Percentiles rank a stretch among this genome's conserved stretches.
These are phyloP conservation scores for Rhodotorula mucilaginosa DNA, from an alignment of 1,284 basidiomycete genomes.

Conservation along the genomic window DNA sequence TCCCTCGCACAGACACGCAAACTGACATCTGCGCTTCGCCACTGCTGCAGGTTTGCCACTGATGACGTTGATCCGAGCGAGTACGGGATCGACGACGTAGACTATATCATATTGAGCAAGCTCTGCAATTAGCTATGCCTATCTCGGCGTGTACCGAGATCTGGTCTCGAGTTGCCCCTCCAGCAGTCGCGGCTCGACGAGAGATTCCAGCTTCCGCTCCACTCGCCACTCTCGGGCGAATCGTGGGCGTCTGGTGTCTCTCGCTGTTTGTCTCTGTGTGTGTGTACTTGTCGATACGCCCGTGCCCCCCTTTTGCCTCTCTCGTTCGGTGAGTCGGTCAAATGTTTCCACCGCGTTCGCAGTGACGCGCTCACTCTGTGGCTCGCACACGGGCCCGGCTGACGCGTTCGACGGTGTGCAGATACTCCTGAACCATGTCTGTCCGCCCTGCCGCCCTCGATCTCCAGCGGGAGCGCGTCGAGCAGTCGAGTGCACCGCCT, in stretches of 20 bases:
- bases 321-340: neutral
- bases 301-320: neutral
- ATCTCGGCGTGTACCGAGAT: neutral
- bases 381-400: neutral
- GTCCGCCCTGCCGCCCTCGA: neutral
- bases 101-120: conserved; percentile 33
- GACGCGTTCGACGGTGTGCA: neutral
- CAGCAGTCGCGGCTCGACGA: neutral
- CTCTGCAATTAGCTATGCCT: neutral
- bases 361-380: no score
- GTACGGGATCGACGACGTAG: conserved; percentile 16
- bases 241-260: neutral
- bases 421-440: neutral
- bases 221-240: neutral
- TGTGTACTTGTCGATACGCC: neutral
- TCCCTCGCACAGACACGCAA: neutral
- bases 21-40: neutral
- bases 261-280: conserved; percentile 1
- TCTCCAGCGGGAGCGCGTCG: neutral
- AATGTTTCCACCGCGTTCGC: neutral
- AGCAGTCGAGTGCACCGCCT: neutral
- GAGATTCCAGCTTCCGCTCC: neutral
- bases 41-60: conserved; percentile 2
- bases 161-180: neutral
- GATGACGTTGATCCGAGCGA: conserved; percentile 33